Evolutionary conservation across 352 stramenopile genomes (phyloP).

Genomic region (Pythium brachiatum): DNA sequence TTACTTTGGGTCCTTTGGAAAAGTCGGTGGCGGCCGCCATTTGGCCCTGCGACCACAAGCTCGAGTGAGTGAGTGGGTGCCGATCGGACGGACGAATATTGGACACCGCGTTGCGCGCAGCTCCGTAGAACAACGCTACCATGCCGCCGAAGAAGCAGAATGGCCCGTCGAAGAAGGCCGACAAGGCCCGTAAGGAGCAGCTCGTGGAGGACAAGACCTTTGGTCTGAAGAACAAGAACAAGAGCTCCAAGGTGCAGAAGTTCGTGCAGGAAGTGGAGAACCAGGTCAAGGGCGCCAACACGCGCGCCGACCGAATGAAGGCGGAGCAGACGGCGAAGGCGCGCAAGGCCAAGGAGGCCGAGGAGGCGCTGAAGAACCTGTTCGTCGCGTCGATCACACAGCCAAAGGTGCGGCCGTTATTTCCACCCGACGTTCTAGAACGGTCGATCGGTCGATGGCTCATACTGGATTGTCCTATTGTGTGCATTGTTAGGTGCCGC

Average conservation of each 20-base stretch:
- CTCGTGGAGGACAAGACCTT: constrained; percentile 99
- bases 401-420: constrained; percentile 67
- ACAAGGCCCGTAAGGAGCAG: constrained; percentile 92
- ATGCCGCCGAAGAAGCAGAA: constrained; percentile 82
- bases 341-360: constrained; percentile 78
- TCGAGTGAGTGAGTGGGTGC: not conserved
- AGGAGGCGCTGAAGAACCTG: constrained; percentile 82
- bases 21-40: not conserved
- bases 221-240: constrained; percentile 99
- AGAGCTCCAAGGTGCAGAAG: constrained; percentile 95
- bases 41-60: not conserved
- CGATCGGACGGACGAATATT: constrained; percentile 2
- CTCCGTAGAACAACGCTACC: not conserved
- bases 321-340: constrained; percentile 75
- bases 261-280: constrained; percentile 91
- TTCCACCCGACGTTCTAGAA: constrained; percentile 7
- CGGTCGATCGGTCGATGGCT: not conserved
- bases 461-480: constrained; percentile 2
- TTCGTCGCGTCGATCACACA: constrained; percentile 87
- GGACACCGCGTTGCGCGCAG: not conserved
- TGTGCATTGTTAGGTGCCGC: constrained; percentile 54
- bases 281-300: constrained; percentile 82
- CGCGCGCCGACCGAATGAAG: constrained; percentile 76
- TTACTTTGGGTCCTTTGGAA: not conserved
- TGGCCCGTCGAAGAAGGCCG: constrained; percentile 79